Base-by-base conservation (phyloP, 148 eudicot species). In the Cornus controversa region DNA sequence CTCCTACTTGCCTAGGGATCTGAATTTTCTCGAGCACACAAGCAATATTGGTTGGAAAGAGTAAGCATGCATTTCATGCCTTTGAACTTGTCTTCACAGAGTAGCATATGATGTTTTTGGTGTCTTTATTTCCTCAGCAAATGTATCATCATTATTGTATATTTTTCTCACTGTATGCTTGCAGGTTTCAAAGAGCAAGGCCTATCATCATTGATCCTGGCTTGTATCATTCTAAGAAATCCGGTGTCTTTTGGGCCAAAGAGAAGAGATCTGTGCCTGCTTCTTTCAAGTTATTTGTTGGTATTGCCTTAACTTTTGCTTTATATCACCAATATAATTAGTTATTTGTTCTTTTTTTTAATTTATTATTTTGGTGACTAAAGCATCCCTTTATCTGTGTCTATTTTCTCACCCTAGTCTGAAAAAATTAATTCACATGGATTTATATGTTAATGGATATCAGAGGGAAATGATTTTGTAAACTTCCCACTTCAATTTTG, bases 31-130 rank as follows among this genome's bases (percentile, higher is more conserved):
- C 75, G 91, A 96, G 91, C 99, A 96, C 81, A 82, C 98, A 23
- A 96, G 97, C 74, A 88, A 87, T 78, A 80, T 96, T 78, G 98
- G 97, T 74, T 96, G 94, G 96, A 96, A 93, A 91, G 99, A 96
- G 98, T 92, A 83, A 91, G 96, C 73, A 36, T 64, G 53, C 57
- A 42, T 36, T 74, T 79, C 75, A 20, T 47, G 75, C 65, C 54
- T 58, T 68, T 70, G 25, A 69, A 57, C 75, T 82, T 79, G 45
- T 57, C 77, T 53, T 15, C 26, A 18, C 70, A 47, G 71, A 23
- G 22, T 75, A 31, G 69, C 18, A 18, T 60, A 18, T 20, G 0
- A n/a, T 60, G 2, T 20, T 60, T 64, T 20, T 71, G 34, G 25
- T 64, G 6, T 69, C 58, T 80, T 50, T 57, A 22, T 58, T 36